Conservation (phyloP, 169 alveolate species). For the Amoebophrya sp. region DNA sequence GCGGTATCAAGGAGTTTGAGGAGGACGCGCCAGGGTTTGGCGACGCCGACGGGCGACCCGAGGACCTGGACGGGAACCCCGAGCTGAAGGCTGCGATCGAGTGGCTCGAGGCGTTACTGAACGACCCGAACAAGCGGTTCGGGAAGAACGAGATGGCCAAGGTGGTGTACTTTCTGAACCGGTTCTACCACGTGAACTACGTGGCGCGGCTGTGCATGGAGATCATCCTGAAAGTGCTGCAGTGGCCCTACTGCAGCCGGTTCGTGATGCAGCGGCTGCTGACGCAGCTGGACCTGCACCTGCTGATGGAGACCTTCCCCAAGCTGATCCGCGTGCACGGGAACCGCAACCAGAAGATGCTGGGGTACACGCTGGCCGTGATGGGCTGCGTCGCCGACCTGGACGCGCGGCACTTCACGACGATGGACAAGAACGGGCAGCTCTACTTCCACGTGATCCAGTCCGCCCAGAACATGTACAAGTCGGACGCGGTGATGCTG, state of each 20-base stretch:
- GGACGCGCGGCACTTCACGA: not conserved
- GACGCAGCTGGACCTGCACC: not conserved
- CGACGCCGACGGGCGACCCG: too few species aligned
- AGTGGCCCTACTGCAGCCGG: not conserved
- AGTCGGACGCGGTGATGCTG: not conserved
- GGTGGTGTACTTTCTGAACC: not conserved
- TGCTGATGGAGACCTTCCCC: not conserved
- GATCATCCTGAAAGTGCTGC: not conserved
- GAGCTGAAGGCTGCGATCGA: too few species aligned
- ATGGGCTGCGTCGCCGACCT: conserved; percentile 2
- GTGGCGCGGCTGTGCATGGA: not conserved
- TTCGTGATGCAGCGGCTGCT: not conserved
- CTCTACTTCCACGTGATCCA: conserved; percentile 11
- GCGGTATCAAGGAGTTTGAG: too few species aligned
- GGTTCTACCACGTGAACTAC: not conserved
- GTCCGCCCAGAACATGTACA: not conserved
- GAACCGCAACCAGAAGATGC: not conserved
- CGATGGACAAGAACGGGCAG: not conserved
- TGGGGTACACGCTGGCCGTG: not conserved
- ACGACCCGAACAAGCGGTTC: too few species aligned
- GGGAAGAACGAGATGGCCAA: not conserved
- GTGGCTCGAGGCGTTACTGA: too few species aligned
- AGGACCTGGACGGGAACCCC: too few species aligned
- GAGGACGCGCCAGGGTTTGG: too few species aligned
- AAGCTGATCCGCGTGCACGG: not conserved